Conservation (phyloP, 768 basidiomycete species). For the Candolleomyces aberdarensis region DNA sequence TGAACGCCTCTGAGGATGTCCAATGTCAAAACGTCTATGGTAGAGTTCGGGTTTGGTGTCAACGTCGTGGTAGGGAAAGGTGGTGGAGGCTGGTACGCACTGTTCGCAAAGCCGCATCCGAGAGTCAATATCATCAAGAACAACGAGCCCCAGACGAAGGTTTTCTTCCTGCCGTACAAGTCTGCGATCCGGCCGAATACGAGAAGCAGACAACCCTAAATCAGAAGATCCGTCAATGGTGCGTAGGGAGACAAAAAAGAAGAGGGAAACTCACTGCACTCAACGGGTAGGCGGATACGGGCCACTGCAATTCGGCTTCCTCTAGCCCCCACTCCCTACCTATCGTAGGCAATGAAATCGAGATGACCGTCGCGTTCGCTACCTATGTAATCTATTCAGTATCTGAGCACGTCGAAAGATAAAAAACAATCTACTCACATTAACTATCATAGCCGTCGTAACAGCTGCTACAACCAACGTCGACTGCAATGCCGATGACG, state of each 20-base stretch:
- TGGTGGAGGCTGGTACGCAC: slow-evolving; percentile 22
- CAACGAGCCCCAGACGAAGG: slow-evolving; percentile 59
- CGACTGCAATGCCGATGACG: slow-evolving; percentile 6
- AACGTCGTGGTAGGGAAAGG: no score
- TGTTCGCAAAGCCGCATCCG: slow-evolving; percentile 60
- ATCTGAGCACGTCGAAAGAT: no score
- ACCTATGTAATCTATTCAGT: slow-evolving; percentile 20
- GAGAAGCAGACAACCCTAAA: slow-evolving; percentile 73
- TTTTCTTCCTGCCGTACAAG: slow-evolving; percentile 68
- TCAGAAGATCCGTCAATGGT: not conserved
- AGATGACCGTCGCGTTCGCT: slow-evolving; percentile 43
- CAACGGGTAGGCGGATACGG: slow-evolving; percentile 61
- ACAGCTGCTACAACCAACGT: slow-evolving; percentile 28
- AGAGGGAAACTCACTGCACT: slow-evolving; percentile 44
- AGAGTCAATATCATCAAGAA: slow-evolving; percentile 57
- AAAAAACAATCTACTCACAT: slow-evolving; percentile 18
- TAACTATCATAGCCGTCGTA: slow-evolving; percentile 38
- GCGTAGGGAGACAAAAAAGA: not conserved
- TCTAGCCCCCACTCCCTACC: slow-evolving; percentile 44
- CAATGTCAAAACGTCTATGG: slow-evolving; percentile 53
- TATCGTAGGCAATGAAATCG: slow-evolving; percentile 54
- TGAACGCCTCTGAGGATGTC: slow-evolving; percentile 74
- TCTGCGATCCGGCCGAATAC: slow-evolving; percentile 80
- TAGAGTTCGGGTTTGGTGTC: not conserved
- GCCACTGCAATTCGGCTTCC: slow-evolving; percentile 61